phyloP scores from a whole-genome alignment of 225 moss, liverwort and hornwort genomes.

The Sphagnum contortum region DNA sequence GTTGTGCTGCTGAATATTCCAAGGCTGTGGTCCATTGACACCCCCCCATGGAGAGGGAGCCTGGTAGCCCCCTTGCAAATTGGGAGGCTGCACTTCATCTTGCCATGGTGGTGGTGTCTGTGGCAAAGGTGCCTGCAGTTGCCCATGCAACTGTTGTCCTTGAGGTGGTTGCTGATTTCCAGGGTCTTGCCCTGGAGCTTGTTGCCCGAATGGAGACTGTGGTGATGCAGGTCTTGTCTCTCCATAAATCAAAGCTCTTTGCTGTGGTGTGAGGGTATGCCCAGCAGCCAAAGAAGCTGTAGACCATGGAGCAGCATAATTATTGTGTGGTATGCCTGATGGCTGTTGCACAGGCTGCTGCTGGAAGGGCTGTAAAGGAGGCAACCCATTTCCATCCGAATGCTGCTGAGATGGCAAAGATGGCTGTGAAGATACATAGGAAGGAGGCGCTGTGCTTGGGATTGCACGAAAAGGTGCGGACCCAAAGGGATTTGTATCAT shows the following conservation, averaged over 20 bases:
- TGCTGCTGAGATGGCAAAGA: too few relatives aligned
- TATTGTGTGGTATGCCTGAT: slow-evolving; percentile 9
- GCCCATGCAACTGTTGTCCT: not conserved
- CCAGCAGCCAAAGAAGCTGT: slow-evolving; percentile 6
- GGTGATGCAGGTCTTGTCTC: slow-evolving; percentile 9
- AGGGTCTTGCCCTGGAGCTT: not conserved
- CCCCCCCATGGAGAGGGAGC: slow-evolving; percentile 1
- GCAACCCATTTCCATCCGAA: too few relatives aligned
- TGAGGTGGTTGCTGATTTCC: slow-evolving; percentile 9
- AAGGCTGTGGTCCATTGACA: slow-evolving; percentile 7
- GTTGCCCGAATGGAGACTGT: slow-evolving; percentile 13
- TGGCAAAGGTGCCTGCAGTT: not conserved
- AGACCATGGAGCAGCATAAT: slow-evolving; percentile 30
- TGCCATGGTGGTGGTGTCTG: not conserved
- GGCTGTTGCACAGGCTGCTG: not conserved
- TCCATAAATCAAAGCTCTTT: slow-evolving; percentile 14
- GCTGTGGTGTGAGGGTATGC: slow-evolving; percentile 11
- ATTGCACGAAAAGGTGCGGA: slow-evolving; percentile 19
- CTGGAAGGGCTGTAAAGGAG: not conserved
- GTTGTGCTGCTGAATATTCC: slow-evolving; percentile 37
- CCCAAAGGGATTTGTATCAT: slow-evolving; percentile 37
- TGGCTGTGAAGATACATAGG: not conserved
- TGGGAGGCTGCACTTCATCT: slow-evolving; percentile 5
- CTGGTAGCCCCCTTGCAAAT: not conserved
- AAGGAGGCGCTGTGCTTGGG: slow-evolving; percentile 13